phyloP scores from a whole-genome alignment of 345 rosid genomes.

The Rhodamnia rubescens region DNA sequence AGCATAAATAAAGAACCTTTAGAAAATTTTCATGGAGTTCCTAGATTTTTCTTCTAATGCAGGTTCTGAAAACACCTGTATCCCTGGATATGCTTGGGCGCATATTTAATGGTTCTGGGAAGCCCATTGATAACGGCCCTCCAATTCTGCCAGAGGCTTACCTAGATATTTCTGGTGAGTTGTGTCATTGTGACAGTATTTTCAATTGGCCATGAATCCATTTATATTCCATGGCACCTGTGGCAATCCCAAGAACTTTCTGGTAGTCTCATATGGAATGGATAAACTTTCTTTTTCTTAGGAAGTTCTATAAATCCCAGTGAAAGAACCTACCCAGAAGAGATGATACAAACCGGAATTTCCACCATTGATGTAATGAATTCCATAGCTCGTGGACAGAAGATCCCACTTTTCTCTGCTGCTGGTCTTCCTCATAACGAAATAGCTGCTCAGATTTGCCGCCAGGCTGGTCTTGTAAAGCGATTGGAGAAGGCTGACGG shows the following conservation, averaged over 20 bases:
- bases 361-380: constrained; percentile 98
- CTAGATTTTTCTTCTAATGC: not conserved
- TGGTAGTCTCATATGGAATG: not conserved
- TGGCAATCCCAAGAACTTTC: not conserved
- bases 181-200: not conserved
- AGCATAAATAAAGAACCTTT: not conserved
- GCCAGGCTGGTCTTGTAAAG: constrained; percentile 95
- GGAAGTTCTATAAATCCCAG: constrained; percentile 98
- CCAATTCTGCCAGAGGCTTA: constrained; percentile 88
- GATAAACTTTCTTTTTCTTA: constrained; percentile 3
- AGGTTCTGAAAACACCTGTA: constrained; percentile 89
- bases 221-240: not conserved
- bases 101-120: constrained; percentile 93
- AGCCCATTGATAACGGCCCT: constrained; percentile 93
- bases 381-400: constrained; percentile 95
- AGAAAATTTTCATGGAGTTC: not conserved
- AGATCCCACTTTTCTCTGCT: constrained; percentile 96
- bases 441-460: constrained; percentile 98
- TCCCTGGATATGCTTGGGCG: constrained; percentile 96
- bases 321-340: constrained; percentile 97
- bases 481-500: constrained; percentile 69
- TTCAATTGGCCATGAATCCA: not conserved
- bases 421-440: constrained; percentile 99
- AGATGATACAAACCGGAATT: constrained; percentile 97
- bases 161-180: constrained; percentile 81